Evolutionary conservation across 106 monocot species (phyloP).

Genomic region (Amphibolis antarctica): DNA sequence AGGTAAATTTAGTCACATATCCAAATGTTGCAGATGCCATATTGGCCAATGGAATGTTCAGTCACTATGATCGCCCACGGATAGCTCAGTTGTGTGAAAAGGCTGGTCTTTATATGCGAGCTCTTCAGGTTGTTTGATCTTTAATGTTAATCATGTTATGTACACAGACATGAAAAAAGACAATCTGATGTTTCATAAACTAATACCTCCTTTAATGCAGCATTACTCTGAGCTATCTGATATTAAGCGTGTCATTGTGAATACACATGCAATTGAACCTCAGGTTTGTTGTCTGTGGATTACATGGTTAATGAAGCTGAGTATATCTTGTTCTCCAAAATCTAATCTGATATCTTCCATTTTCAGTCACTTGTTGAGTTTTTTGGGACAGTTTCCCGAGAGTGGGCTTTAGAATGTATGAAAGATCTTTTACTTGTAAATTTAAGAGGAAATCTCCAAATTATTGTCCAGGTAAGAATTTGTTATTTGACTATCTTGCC

Average conservation of each 20-base stretch:
- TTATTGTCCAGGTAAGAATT: conserved; percentile 75
- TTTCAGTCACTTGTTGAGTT: conserved; percentile 88
- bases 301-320: neutral
- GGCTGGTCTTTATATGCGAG: conserved; percentile 84
- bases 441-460: conserved; percentile 94
- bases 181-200: neutral
- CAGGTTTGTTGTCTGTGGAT: conserved; percentile 38
- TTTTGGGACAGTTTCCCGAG: conserved; percentile 90
- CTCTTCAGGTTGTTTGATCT: conserved; percentile 63
- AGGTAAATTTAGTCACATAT: conserved; percentile 95
- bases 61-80: conserved; percentile 94
- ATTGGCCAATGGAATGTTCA: conserved; percentile 98
- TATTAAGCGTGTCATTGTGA: conserved; percentile 96
- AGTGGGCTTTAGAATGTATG: conserved; percentile 99
- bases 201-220: conserved; percentile 28
- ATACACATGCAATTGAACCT: conserved; percentile 96
- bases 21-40: conserved; percentile 99
- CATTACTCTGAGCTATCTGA: conserved; percentile 91
- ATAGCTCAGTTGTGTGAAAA: conserved; percentile 97
- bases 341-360: neutral
- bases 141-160: neutral
- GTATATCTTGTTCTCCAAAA: neutral
- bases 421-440: conserved; percentile 91
- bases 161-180: neutral
- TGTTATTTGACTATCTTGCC: neutral